Base-by-base conservation (phyloP, 129 eudicot species). In the Scalesia atractyloides region DNA sequence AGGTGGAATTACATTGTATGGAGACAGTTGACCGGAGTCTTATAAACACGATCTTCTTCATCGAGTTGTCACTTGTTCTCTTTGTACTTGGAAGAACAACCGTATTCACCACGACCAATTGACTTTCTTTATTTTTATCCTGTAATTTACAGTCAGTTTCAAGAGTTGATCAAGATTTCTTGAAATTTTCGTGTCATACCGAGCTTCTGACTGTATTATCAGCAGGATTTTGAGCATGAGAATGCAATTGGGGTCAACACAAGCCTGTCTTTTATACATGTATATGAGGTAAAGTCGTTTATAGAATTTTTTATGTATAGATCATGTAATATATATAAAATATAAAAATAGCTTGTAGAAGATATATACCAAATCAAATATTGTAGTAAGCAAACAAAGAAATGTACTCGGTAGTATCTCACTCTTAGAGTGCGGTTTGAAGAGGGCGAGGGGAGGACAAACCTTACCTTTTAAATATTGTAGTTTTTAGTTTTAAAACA, bases 11-110 rank as follows among this genome's bases (percentile, higher is more conserved):
- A 90, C 97, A 5, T 69, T 90, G 60, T 90, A 82, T 41, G 97
- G 97, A 85, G 91, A 85, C 91, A 17, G 91, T 83, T 26, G 97
- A 90, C 75, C 85, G 97, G 43, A 81, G 83, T 37, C 78, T 90
- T 37, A 85, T 90, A 69, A 81, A 79, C 84, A 84, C 92, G 0
- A 90, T 90, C 69, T 90, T 90, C 84, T 85, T 83, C 82, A 79
- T 90, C 53, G 87, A 90, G 67, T 71, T 90, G 59, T 82, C 94
- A 7, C 64, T 90, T 9, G 85, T 90, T 52, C 89, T 86, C 19
- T 90, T 87, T 20, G 94, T 90, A 3, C 81, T 90, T n/a, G 91
- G 94, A 52, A 82, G 87, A 76, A 90, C 97, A 19, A 70, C 87
- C 15, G 84, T 90, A 20, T 86, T 80, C 78, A 59, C 68, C 39